Evolutionary conservation across 2,329 filamentous ascomycete species (phyloP), one percentile per base, ranked within the genome.

Genomic region (Fusarium udum): DNA sequence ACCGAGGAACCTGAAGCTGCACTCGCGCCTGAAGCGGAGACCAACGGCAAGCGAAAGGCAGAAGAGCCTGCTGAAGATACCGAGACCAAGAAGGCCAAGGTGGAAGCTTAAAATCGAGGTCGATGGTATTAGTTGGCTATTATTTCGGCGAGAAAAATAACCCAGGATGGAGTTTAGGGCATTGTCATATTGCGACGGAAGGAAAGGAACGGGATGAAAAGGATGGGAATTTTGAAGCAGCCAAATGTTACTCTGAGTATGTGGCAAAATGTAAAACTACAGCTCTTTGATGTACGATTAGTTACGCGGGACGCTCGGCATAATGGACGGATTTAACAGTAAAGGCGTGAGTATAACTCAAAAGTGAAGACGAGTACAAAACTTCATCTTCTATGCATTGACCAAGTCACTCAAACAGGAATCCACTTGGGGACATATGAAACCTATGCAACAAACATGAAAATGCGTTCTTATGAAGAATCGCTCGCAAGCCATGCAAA

Each of bases 1-100:
- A 39, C 66, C 10, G 60, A 80, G 28, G 75, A 72, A 13, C 69
- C 78, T 43, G 40, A 49, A 68, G 77, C 79, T 22, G 49, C 49
- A 32, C 56, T 78, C 59, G 67, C 39, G 28, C 56, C 78, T 60
- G 68, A 78, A 64, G 73, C 77, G 34, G 77, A 80, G 32, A 67
- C 82, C 9, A 88, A 90, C 61, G 71, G 78, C 51, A 84, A 79
- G 79, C 78, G 75, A 43, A 84, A 83, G 67, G 80, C 82, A 7
- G 79, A 79, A 26, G 81, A 76, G 14, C 51, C 72, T 2, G 74
- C 69, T 13, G 78, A 78, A 36, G 80, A 77, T 31, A 70, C 77
- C 34, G 76, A 78, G 40, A 71, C 79, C 9, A 84, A 84, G 74
- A 82, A 81, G 75, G 74, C 80, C 48, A 83, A 79, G 71, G 79